phyloP scores from a whole-genome alignment of 371 early-diverging fungal species.

The Rhizomucor miehei region DNA sequence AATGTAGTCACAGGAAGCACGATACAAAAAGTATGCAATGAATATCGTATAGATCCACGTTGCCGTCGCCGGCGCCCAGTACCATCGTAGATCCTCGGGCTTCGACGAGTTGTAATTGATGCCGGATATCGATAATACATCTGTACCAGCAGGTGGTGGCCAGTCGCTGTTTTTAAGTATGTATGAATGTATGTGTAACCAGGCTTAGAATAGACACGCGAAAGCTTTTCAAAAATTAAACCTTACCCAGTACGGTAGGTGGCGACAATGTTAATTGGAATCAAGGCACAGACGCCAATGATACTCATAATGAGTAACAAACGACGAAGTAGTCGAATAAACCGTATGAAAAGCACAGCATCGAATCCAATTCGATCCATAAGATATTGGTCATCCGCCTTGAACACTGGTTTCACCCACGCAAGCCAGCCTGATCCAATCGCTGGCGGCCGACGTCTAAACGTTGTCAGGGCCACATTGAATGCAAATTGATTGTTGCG shows the following conservation, averaged over 20 bases:
- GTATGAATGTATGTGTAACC: slow-evolving; percentile 7
- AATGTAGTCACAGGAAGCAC: slow-evolving; percentile 60
- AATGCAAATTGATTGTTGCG: not conserved
- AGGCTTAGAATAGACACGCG: not conserved
- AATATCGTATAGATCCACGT: slow-evolving; percentile 60
- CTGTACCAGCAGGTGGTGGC: slow-evolving; percentile 25
- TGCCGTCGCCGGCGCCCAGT: slow-evolving; percentile 65
- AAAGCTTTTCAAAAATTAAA: not conserved
- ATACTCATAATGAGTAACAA: slow-evolving; percentile 53
- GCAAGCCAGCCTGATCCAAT: slow-evolving; percentile 52
- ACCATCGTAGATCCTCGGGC: slow-evolving; percentile 35
- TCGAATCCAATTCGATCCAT: slow-evolving; percentile 70
- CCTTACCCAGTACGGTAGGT: slow-evolving; percentile 35
- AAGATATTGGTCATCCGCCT: slow-evolving; percentile 52
- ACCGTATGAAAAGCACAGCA: slow-evolving; percentile 72
- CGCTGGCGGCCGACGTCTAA: slow-evolving; percentile 56
- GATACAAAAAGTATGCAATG: slow-evolving; percentile 51
- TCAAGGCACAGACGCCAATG: slow-evolving; percentile 52
- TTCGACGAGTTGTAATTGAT: slow-evolving; percentile 22
- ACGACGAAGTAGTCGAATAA: slow-evolving; percentile 52
- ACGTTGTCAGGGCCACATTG: not conserved
- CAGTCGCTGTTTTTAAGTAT: slow-evolving; percentile 23
- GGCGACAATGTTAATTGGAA: slow-evolving; percentile 59
- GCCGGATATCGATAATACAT: slow-evolving; percentile 26
- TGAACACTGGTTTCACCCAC: slow-evolving; percentile 62